Evolutionary conservation across 768 basidiomycete genomes (phyloP), one percentile per base, ranked within the genome.

Genomic region (Tremella fuciformis): DNA sequence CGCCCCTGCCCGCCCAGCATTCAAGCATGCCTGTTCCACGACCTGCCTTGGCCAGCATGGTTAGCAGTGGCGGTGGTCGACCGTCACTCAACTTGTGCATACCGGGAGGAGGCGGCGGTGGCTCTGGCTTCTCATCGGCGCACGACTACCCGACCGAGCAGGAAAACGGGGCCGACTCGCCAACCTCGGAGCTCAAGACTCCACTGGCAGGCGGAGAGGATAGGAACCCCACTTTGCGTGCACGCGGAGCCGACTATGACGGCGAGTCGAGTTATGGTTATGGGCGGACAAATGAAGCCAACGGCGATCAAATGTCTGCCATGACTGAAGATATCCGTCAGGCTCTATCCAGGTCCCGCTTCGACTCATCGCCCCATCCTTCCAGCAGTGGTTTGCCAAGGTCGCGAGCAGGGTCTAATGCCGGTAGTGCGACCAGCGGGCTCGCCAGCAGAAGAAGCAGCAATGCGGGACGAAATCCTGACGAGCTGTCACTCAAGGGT

Each of bases 191-290:
- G 13, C 56, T 60, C 13, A 56, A 58, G 25, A 64, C 64, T 2
- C 59, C 66, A 22, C 51, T 62, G 18, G 47, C 57, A 15, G 60
- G 62, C n/a, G 41, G 26, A 11, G 69, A 67, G 57, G 71, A 73
- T 47, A 22, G 50, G 21, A 73, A 73, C 51, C 71, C 71, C 0
- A 73, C 71, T 2, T 24, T 72, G 2, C 53, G 60, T 53, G 60
- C 70, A 22, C 42, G 71, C 13, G 62, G 60, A 13, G 50, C 39
- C 22, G 62, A 64, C n/a, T 60, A 67, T 40, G 71, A 70, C 38
- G 68, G 63, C 49, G 68, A 67, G 56, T 57, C 55, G n/a, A 50
- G 57, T 18, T 73, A 73, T 50, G 71, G 71, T 3, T 73, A 63
- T 48, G 67, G 65, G 9, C 39, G 59, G 22, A 57, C 44, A 3